Evolutionary conservation across 106 monocot species (phyloP), one percentile per base, ranked within the genome.

Genomic region (Allium cepa): DNA sequence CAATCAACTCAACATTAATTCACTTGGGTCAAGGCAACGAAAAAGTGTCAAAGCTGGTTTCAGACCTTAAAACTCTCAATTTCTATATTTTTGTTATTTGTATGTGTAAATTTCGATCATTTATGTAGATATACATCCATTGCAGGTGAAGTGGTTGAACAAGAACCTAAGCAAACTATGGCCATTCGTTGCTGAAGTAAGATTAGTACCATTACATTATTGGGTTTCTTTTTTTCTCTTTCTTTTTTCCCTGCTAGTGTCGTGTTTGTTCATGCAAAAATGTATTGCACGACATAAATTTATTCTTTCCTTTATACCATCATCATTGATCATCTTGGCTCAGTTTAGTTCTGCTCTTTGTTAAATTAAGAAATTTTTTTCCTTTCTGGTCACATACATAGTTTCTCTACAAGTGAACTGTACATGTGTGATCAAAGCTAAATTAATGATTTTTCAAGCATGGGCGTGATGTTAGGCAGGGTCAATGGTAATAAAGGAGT

Each of bases 141-240:
- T 55, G 53, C 53, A 55, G 53, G 53, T 55, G 53, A 55, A 55
- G 68, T 97, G 97, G 97, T 60, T 97, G 60, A 97, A 92, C 77
- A 97, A 97, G 70, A 81, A 80, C 67, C 77, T 97, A 17, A 75
- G 79, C 79, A 97, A 97, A 69, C 68, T 97, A 59, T 97, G 97
- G 97, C 97, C 97, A 65, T 97, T 82, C 68, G 69, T 97, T 75
- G 89, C 88, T 49, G 86, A 97, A 64, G 97, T 97, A 84, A 87
- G 88, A 57, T 55, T 55, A 11, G 3, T 3, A 55, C 15, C 53
- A 12, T 55, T 15, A 55, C 11, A 11, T 55, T 55, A 55, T 11
- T 55, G 22, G 22, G 0, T 22, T 22, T 1, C 1, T 22, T 22
- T 22, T 22, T 22, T 22, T 22, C 13, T 53, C 1, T 10, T 53